Percentiles rank a stretch among this genome's conserved stretches.
Evolutionary conservation across 768 basidiomycete species (phyloP).

Genomic region (Phaffia australis): DNA sequence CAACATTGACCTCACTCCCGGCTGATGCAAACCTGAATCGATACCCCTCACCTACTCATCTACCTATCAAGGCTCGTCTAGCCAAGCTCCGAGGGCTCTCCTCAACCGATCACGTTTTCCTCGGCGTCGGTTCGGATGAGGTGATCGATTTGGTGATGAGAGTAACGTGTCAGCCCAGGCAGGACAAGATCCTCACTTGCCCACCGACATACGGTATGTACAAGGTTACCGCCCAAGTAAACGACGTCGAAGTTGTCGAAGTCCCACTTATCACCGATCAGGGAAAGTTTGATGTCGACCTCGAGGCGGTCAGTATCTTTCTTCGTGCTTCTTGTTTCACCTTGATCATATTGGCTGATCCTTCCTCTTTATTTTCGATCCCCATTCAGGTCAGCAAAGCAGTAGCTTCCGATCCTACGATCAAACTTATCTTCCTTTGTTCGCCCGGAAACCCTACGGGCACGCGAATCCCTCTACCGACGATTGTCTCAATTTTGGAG

Average conservation of each 20-base stretch:
- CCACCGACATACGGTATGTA: slow-evolving; percentile 99
- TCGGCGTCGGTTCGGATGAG: slow-evolving; percentile 95
- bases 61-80: slow-evolving; percentile 62
- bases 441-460: slow-evolving; percentile 97
- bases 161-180: slow-evolving; percentile 65
- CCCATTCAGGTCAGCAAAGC: slow-evolving; percentile 57
- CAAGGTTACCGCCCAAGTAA: slow-evolving; percentile 82
- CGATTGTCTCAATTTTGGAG: slow-evolving; percentile 60
- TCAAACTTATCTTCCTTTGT: slow-evolving; percentile 88
- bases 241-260: slow-evolving; percentile 74
- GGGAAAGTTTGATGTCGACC: slow-evolving; percentile 60
- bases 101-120: slow-evolving; percentile 56
- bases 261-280: slow-evolving; percentile 69
- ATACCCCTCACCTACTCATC: slow-evolving; percentile 87
- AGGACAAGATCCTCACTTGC: slow-evolving; percentile 65
- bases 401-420: slow-evolving; percentile 56
- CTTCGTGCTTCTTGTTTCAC: background rate
- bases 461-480: slow-evolving; percentile 62
- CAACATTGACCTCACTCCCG: slow-evolving; percentile 23
- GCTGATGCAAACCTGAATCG: slow-evolving; percentile 52
- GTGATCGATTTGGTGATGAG: slow-evolving; percentile 90
- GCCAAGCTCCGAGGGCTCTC: slow-evolving; percentile 62
- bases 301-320: background rate
- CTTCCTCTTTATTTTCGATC: background rate
- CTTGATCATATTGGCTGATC: background rate